phyloP scores from a whole-genome alignment of 73 alveolate genomes.

The Paramecium sonneborni region DNA sequence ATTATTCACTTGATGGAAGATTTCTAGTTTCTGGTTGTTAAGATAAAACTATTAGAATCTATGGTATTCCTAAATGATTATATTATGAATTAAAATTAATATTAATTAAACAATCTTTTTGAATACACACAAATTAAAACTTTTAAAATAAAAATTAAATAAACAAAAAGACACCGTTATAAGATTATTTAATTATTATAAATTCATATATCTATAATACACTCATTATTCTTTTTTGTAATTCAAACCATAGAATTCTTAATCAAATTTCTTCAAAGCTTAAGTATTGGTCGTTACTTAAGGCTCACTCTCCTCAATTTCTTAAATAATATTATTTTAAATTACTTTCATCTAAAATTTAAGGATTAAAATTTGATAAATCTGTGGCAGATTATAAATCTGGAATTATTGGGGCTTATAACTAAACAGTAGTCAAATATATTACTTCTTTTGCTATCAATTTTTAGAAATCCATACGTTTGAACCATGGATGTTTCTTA shows the following conservation, averaged over 20 bases:
- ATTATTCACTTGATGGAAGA: constrained; percentile 17
- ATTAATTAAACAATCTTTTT: too few relatives aligned
- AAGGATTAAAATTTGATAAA: constrained; percentile 54
- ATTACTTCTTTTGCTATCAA: constrained; percentile 77
- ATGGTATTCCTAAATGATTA: not conserved
- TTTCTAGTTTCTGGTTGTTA: not conserved
- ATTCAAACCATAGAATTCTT: constrained; percentile 22
- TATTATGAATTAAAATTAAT: not conserved
- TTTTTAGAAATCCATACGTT: constrained; percentile 89
- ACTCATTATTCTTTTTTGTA: not conserved
- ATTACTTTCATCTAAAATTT: constrained; percentile 58
- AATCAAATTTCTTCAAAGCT: constrained; percentile 38
- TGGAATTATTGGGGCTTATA: constrained; percentile 80
- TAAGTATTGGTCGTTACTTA: not conserved
- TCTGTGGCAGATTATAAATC: constrained; percentile 64
- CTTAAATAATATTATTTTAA: not conserved
- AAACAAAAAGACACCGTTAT: too few relatives aligned
- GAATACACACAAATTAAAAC: too few relatives aligned
- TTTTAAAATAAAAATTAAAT: too few relatives aligned
- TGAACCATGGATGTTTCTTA: constrained; percentile 93
- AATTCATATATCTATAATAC: not conserved
- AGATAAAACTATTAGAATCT: not conserved
- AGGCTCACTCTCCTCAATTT: not conserved
- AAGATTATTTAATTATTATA: too few relatives aligned
- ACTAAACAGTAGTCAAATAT: not conserved